A percentile compares a stretch with the other conserved stretches of the same genome.
Evolutionary conservation across 2,329 filamentous ascomycete species (phyloP).

Genomic region (Tolypocladium capitatum): DNA sequence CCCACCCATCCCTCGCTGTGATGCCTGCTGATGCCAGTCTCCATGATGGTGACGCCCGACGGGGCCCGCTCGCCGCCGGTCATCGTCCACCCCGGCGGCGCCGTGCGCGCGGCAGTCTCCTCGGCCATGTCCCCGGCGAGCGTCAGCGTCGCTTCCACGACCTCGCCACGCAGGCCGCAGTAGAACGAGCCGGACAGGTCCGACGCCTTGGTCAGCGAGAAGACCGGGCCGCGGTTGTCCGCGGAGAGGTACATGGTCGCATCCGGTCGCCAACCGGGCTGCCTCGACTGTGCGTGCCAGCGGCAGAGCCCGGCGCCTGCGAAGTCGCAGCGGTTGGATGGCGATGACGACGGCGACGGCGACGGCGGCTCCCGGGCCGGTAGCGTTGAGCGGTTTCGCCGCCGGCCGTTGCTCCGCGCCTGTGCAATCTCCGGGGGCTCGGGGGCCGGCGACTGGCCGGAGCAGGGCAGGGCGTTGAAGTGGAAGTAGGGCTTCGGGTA

Average conservation of each 20-base stretch:
- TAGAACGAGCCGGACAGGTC: constrained; percentile 35
- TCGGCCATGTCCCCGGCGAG: constrained; percentile 11
- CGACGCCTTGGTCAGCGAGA: constrained; percentile 33
- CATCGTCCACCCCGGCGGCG: constrained; percentile 14
- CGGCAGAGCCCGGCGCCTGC: constrained; percentile 21
- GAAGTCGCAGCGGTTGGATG: constrained; percentile 23
- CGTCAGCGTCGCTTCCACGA: constrained; percentile 28
- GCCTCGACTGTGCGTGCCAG: constrained; percentile 33
- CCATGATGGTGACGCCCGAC: constrained; percentile 11
- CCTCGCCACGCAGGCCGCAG: constrained; percentile 32
- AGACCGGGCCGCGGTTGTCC: constrained; percentile 21
- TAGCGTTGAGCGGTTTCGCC: not conserved
- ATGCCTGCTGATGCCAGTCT: constrained; percentile 18
- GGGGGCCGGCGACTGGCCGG: constrained; percentile 6
- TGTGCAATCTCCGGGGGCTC: not conserved
- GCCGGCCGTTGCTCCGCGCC: not conserved
- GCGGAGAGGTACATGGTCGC: constrained; percentile 30
- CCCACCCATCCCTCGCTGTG: constrained; percentile 5
- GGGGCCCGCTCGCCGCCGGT: not conserved
- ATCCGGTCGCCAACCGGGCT: constrained; percentile 35
- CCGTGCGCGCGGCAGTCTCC: constrained; percentile 3
- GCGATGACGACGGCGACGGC: constrained; percentile 20
- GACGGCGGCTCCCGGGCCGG: constrained; percentile 15
- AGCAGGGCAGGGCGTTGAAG: constrained; percentile 33
- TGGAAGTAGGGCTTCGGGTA: constrained; percentile 34